Evolutionary conservation across 257 asterid species (phyloP), one percentile per base, ranked within the genome.

Genomic region (Capsicum baccatum): DNA sequence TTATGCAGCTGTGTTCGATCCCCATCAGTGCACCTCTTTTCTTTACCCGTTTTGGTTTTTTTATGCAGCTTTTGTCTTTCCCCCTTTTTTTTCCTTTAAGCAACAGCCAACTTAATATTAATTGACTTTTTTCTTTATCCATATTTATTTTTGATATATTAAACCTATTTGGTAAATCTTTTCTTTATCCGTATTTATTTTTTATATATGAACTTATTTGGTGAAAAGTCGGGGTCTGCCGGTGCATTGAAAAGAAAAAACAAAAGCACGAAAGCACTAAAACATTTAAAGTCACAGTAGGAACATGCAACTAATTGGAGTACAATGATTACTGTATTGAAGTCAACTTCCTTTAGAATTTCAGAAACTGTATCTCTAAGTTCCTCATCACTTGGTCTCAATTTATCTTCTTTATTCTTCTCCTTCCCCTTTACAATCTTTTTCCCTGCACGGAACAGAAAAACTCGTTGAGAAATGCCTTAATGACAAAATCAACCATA

Each of bases 291-390:
- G 26, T 69, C n/a, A 79, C 57, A 14, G 76, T 8, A 3, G n/a
- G 37, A 44, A 76, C 58, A 33, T 3, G 17, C 66, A 57, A 57
- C 42, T 79, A 33, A 68, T 26, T 71, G 42, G 54, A 70, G 80
- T 79, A 79, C 60, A 63, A 87, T 70, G 73, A 91, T 91, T 84
- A 93, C 94, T 86, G 89, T 87, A 88, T 87, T 85, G 62, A 90
- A 89, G 85, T 85, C 92, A 13, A 89, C 88, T 57, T 90, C 92
- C 85, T 83, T 64, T 62, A 89, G 91, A 84, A 84, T 86, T 37
- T 85, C 88, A 86, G 90, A 87, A 33, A 90, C 88, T 52, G 85
- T 87, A 81, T 80, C 84, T 79, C 87, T 85, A 52, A 90, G 88
- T 55, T 84, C 88, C 63, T 84, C 87, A n/a, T n/a, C 84, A 79